Base-by-base conservation (phyloP, 768 basidiomycete genomes). In the Cystobasidium onofrii region DNA sequence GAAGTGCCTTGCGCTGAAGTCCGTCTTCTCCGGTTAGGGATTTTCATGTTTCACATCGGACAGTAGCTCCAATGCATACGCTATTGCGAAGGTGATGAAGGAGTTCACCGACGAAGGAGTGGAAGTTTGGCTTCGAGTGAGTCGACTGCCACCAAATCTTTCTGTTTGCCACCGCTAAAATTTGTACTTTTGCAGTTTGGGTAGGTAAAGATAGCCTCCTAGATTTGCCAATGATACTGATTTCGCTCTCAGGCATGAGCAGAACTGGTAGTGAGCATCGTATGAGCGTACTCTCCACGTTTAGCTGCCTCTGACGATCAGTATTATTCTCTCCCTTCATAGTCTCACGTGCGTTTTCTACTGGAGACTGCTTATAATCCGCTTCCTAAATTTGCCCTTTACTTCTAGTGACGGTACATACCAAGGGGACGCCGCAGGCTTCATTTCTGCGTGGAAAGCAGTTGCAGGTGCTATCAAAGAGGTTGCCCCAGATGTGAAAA, bases 41-140 rank as follows among this genome's bases (percentile, higher is more conserved):
- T 78, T 76, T 75, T 65, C 63, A 20, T 76, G 78, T 23, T 75
- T 79, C 39, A 79, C 76, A 61, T 31, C 67, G 29, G 12, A 23
- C 39, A 73, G 77, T 74, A 77, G 77, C 77, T 64, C 64, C 29
- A 77, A 79, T 54, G 78, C 78, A 0, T 44, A 71, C 2, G 76
- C 76, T 10, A 79, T 79, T 34, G 74, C 74, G n/a, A 76, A 75
- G 25, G 77, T 77, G 70, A 77, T 79, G 77, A 79, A 79, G 75
- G 44, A 78, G 73, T 79, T 77, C 76, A 77, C 76, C 52, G 78
- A 79, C 73, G 46, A 73, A n/a, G 78, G 78, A 27, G 64, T 79
- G 73, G 77, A 78, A 66, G 78, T 79, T 66, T 78, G 78, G 77
- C 77, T 79, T 25, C 78, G 78, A n/a, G 78, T 79, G 63, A 34